These are phyloP conservation scores for Chalciporus pseudorubinellus DNA, from an alignment of 768 basidiomycete species.

Conservation along the genomic window DNA sequence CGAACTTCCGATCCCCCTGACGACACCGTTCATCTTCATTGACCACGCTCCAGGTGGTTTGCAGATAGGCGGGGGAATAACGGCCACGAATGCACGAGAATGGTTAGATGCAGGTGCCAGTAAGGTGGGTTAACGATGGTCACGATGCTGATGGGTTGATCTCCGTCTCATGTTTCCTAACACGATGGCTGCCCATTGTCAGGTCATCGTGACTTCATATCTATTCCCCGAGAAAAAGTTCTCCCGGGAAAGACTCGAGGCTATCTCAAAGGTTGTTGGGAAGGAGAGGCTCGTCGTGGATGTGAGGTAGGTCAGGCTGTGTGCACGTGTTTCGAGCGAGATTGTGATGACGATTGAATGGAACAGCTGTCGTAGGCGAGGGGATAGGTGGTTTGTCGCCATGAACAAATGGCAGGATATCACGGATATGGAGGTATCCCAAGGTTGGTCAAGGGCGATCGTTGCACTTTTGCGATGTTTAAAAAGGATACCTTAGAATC, in stretches of 20 bases:
- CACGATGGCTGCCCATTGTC: neutral
- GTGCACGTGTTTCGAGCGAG: neutral
- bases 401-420: conserved; percentile 99
- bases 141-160: conserved; percentile 6
- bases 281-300: conserved; percentile 92
- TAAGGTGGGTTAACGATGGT: conserved; percentile 52
- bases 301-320: conserved; percentile 62
- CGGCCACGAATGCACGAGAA: conserved; percentile 67
- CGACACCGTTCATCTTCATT: conserved; percentile 1
- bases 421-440: conserved; percentile 88
- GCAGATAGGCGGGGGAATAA: conserved; percentile 94
- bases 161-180: conserved; percentile 6
- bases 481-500: conserved; percentile 52
- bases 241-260: conserved; percentile 65
- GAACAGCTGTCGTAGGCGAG: conserved; percentile 76
- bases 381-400: conserved; percentile 83
- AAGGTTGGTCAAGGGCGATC: conserved; percentile 48
- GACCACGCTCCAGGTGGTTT: conserved; percentile 53
- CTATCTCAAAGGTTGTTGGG: conserved; percentile 62
- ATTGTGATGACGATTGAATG: neutral
- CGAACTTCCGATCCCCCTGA: conserved; percentile 4
- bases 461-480: neutral
- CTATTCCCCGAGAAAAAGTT: conserved; percentile 87
- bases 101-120: conserved; percentile 91
- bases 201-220: conserved; percentile 98